Evolutionary conservation across 2,329 filamentous ascomycete genomes (phyloP).

Genomic region (Lachnellula occidentalis): DNA sequence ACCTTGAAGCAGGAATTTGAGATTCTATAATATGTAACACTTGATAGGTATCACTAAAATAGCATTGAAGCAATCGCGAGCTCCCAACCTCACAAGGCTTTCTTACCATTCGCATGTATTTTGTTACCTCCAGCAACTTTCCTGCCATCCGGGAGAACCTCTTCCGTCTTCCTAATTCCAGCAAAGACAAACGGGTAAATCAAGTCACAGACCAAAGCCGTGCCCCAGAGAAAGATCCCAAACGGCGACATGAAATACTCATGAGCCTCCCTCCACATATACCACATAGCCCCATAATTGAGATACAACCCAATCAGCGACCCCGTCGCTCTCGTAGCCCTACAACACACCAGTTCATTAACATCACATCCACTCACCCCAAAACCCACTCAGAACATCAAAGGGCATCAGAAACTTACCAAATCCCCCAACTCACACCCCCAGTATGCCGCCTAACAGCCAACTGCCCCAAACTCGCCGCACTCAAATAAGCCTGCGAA

Average conservation of each 20-base stretch:
- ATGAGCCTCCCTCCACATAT: constrained; percentile 47
- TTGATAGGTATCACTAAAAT: too few relatives aligned
- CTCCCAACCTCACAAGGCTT: neutral
- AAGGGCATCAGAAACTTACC: constrained; percentile 34
- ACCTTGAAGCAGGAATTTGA: too few relatives aligned
- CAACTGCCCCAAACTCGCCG: constrained; percentile 40
- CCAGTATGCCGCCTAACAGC: constrained; percentile 42
- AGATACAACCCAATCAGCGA: constrained; percentile 38
- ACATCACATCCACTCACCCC: neutral
- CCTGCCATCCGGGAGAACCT: constrained; percentile 34
- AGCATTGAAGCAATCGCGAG: too few relatives aligned
- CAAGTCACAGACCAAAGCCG: constrained; percentile 38
- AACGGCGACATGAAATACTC: constrained; percentile 41
- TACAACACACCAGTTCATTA: constrained; percentile 19
- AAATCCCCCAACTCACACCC: constrained; percentile 43
- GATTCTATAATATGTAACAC: too few relatives aligned
- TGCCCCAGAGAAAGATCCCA: constrained; percentile 38
- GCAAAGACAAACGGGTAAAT: constrained; percentile 41
- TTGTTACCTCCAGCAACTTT: constrained; percentile 10
- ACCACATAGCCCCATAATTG: constrained; percentile 40
- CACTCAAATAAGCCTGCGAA: constrained; percentile 40
- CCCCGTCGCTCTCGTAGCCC: constrained; percentile 40
- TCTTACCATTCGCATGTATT: neutral
- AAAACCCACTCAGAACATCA: neutral
- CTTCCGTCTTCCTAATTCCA: constrained; percentile 36